Evolutionary conservation across 805 yeast species (phyloP).

Genomic region (Candida michaelii): DNA sequence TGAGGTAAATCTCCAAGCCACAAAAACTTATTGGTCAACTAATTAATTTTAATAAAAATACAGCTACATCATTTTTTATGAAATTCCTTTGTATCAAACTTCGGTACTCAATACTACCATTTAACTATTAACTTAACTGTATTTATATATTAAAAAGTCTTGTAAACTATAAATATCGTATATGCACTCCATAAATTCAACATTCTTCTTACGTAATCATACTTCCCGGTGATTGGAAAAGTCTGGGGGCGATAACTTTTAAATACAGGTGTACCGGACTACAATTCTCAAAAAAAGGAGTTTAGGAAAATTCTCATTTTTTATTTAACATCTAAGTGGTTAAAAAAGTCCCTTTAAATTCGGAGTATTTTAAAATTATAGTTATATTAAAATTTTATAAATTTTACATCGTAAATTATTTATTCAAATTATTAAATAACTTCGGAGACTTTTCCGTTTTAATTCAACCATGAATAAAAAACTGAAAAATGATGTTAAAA

Average conservation of each 20-base stretch:
- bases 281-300: not conserved
- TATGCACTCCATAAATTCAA: slow-evolving; percentile 4
- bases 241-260: not conserved
- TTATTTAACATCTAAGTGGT: slow-evolving; percentile 1
- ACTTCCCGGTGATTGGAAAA: slow-evolving; percentile 2
- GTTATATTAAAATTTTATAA: too few species aligned
- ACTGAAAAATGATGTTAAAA: slow-evolving; percentile 6
- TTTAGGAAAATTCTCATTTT: slow-evolving; percentile 6
- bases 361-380: slow-evolving; percentile 4
- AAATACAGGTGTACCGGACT: slow-evolving; percentile 2
- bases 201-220: not conserved
- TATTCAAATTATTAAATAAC: not conserved
- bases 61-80: too few species aligned
- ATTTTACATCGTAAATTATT: not conserved
- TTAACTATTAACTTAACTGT: too few species aligned
- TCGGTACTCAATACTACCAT: too few species aligned
- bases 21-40: too few species aligned
- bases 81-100: too few species aligned
- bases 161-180: not conserved
- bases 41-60: too few species aligned
- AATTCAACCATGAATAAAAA: not conserved
- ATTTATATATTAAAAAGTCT: too few species aligned
- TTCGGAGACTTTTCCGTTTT: not conserved
- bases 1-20: too few species aligned
- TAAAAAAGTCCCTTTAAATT: not conserved